Evolutionary conservation across 352 stramenopile genomes (phyloP).

Genomic region (Pythium vanterpoolii): DNA sequence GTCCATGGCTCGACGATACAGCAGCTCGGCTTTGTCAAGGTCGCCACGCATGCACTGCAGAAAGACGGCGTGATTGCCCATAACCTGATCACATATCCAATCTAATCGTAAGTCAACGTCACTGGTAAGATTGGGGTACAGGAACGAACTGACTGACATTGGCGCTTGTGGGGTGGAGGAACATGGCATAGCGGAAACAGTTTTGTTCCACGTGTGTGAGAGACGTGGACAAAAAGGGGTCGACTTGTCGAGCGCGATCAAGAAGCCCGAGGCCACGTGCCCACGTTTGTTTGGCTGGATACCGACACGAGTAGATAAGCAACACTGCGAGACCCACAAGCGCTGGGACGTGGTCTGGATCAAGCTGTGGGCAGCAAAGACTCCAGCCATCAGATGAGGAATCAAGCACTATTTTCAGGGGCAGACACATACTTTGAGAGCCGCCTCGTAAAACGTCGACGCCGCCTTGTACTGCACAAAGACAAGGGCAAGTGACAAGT

Average conservation of each 20-base stretch:
- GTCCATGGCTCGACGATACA: conserved; percentile 67
- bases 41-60: conserved; percentile 53
- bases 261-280: conserved; percentile 36
- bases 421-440: conserved; percentile 36
- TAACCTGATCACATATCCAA: conserved; percentile 24
- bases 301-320: conserved; percentile 56
- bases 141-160: conserved; percentile 33
- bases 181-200: conserved; percentile 64
- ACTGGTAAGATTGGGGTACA: neutral
- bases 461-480: conserved; percentile 47
- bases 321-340: conserved; percentile 48
- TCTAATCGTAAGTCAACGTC: neutral
- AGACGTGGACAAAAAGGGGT: conserved; percentile 7
- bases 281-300: conserved; percentile 57
- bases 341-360: conserved; percentile 32
- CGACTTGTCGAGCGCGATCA: conserved; percentile 15
- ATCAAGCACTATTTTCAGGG: neutral
- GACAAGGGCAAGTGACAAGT: neutral
- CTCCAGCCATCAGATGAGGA: neutral
- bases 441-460: conserved; percentile 40
- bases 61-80: conserved; percentile 66
- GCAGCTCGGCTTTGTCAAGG: conserved; percentile 56
- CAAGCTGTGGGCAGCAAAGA: conserved; percentile 23
- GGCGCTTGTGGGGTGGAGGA: conserved; percentile 45
- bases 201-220: conserved; percentile 46